phyloP scores from a whole-genome alignment of 2,329 filamentous ascomycete genomes.

The Claviceps humidiphila region DNA sequence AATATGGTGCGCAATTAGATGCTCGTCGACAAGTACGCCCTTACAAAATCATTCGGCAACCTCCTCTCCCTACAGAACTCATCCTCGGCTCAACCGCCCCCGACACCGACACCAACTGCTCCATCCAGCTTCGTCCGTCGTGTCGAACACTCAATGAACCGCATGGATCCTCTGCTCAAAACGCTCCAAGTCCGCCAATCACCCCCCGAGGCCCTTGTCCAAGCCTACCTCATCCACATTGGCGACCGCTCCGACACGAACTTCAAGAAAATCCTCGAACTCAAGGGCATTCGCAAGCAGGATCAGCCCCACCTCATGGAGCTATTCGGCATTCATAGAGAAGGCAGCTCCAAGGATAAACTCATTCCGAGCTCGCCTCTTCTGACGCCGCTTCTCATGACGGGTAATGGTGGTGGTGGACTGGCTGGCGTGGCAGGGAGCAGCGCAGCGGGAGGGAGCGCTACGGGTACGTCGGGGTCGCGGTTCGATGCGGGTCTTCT shows the following conservation, averaged over 20 bases:
- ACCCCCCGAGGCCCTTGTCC: conserved; percentile 84
- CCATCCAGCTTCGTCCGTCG: conserved; percentile 65
- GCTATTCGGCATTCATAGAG: conserved; percentile 68
- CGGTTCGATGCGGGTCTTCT: conserved; percentile 72
- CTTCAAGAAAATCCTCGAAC: conserved; percentile 89
- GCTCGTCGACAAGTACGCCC: conserved; percentile 85
- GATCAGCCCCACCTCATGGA: conserved; percentile 78
- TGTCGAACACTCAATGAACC: conserved; percentile 69
- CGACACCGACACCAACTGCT: conserved; percentile 14
- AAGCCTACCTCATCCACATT: conserved; percentile 96
- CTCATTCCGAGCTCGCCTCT: conserved; percentile 59
- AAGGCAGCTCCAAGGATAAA: conserved; percentile 57
- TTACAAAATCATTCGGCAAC: conserved; percentile 66
- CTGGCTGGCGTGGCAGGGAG: conserved; percentile 24
- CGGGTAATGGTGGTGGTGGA: conserved; percentile 12
- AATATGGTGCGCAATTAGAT: conserved; percentile 41
- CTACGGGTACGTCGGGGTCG: conserved; percentile 23
- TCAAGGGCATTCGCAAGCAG: conserved; percentile 79
- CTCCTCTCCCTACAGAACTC: conserved; percentile 52
- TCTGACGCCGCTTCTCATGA: conserved; percentile 50
- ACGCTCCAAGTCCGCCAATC: conserved; percentile 87
- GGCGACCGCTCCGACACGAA: conserved; percentile 86
- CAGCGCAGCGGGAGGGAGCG: conserved; percentile 29
- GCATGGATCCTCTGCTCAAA: conserved; percentile 86
- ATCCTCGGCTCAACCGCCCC: conserved; percentile 21